Percentiles rank a stretch among this genome's conserved stretches.
These are phyloP conservation scores for Populus euphratica DNA, from an alignment of 345 rosid species.

Conservation along the genomic window DNA sequence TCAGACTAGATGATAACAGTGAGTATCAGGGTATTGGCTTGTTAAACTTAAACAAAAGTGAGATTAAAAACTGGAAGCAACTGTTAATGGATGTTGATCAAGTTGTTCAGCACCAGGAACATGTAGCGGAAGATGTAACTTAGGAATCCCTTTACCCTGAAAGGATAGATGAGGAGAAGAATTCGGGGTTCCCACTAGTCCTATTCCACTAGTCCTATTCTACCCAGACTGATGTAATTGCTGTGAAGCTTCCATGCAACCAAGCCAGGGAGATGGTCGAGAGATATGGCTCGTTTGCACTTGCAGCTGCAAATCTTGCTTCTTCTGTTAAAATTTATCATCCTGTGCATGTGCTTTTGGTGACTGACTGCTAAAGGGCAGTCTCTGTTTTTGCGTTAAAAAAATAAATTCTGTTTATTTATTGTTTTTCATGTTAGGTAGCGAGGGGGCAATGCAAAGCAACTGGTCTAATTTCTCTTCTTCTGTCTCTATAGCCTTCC, in stretches of 20 bases:
- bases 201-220: constrained; percentile 67
- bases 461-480: neutral
- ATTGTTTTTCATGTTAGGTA: neutral
- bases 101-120: constrained; percentile 49
- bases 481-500: neutral
- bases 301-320: constrained; percentile 82
- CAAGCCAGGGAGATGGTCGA: constrained; percentile 62
- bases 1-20: constrained; percentile 40
- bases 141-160: constrained; percentile 88
- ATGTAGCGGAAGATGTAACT: constrained; percentile 41
- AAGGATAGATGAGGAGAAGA: constrained; percentile 96
- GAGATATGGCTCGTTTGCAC: constrained; percentile 81
- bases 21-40: constrained; percentile 69
- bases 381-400: constrained; percentile 9
- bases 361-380: constrained; percentile 79
- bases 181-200: constrained; percentile 76
- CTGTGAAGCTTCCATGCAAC: constrained; percentile 78
- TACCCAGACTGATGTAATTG: constrained; percentile 67
- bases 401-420: neutral
- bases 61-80: constrained; percentile 55
- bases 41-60: constrained; percentile 59
- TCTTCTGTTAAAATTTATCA: constrained; percentile 69
- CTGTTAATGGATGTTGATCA: constrained; percentile 57
- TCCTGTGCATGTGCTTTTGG: constrained; percentile 59
- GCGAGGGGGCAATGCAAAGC: neutral